phyloP scores from a whole-genome alignment of 2,329 filamentous ascomycete genomes.

The Monascus ruber region DNA sequence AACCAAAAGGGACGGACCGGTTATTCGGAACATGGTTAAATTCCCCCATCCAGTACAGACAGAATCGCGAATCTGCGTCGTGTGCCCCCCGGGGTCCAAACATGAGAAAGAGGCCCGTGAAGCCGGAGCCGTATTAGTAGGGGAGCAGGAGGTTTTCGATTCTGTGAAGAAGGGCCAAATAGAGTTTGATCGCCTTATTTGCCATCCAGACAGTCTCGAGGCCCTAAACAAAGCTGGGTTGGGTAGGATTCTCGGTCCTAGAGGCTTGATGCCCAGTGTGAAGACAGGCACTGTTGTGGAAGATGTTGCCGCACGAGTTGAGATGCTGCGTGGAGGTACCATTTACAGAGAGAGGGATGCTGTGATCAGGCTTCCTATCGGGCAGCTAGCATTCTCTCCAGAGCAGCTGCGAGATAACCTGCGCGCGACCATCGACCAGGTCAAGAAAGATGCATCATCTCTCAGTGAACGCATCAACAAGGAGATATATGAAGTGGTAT shows the following conservation, averaged over 20 bases:
- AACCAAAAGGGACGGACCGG: constrained; percentile 73
- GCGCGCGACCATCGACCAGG: constrained; percentile 58
- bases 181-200: constrained; percentile 80
- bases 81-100: constrained; percentile 71
- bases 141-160: constrained; percentile 77
- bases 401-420: constrained; percentile 79
- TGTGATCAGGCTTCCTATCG: constrained; percentile 79
- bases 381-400: constrained; percentile 79
- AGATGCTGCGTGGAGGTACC: constrained; percentile 70
- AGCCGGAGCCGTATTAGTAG: constrained; percentile 71
- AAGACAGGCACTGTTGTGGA: constrained; percentile 84
- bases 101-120: constrained; percentile 61
- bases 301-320: constrained; percentile 63
- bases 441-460: constrained; percentile 65
- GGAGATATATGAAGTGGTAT: constrained; percentile 59
- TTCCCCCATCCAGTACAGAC: constrained; percentile 85
- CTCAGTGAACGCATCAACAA: constrained; percentile 57
- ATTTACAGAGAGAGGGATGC: constrained; percentile 80
- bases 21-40: constrained; percentile 75
- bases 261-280: constrained; percentile 79
- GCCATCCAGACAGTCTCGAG: constrained; percentile 64
- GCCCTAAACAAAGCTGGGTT: constrained; percentile 73
- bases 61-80: constrained; percentile 78
- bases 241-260: constrained; percentile 73
- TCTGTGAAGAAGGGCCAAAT: constrained; percentile 64